These are phyloP conservation scores for Daedaleopsis sinensis DNA, from an alignment of 768 basidiomycete species.

Conservation along the genomic window DNA sequence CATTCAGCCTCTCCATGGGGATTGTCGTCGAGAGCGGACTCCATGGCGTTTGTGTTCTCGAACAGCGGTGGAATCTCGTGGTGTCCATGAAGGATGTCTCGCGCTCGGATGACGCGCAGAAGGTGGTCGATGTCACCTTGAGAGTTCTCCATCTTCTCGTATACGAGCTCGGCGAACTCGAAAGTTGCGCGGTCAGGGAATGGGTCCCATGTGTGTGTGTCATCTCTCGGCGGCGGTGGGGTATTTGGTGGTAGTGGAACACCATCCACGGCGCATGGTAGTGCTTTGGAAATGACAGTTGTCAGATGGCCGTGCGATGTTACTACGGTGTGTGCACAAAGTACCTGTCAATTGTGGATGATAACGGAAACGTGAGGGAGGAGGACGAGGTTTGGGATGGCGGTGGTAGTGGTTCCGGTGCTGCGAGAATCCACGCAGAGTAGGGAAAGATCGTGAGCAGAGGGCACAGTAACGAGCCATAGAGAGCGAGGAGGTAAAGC, in stretches of 20 bases:
- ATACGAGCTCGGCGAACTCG: neutral
- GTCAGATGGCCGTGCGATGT: too few species aligned
- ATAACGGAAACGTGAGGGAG: too few species aligned
- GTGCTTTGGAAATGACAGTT: too few species aligned
- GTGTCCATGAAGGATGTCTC: neutral
- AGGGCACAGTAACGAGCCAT: too few species aligned
- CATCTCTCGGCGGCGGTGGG: neutral
- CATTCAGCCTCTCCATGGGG: neutral
- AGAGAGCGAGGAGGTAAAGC: too few species aligned
- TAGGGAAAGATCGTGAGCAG: too few species aligned
- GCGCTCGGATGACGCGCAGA: neutral
- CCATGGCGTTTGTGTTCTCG: neutral
- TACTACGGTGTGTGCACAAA: too few species aligned
- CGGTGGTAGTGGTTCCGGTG: too few species aligned
- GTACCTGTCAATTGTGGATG: too few species aligned
- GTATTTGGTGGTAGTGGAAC: neutral
- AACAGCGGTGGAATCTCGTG: neutral
- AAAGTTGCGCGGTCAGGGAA: neutral
- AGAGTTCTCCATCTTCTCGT: neutral
- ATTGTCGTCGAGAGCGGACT: too few species aligned
- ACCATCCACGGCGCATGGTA: neutral
- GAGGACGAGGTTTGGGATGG: too few species aligned
- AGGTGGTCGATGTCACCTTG: neutral
- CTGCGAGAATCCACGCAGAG: too few species aligned
- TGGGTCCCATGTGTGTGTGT: neutral